phyloP scores from a whole-genome alignment of 129 eudicot genomes.

The Pittosporum tobira region DNA sequence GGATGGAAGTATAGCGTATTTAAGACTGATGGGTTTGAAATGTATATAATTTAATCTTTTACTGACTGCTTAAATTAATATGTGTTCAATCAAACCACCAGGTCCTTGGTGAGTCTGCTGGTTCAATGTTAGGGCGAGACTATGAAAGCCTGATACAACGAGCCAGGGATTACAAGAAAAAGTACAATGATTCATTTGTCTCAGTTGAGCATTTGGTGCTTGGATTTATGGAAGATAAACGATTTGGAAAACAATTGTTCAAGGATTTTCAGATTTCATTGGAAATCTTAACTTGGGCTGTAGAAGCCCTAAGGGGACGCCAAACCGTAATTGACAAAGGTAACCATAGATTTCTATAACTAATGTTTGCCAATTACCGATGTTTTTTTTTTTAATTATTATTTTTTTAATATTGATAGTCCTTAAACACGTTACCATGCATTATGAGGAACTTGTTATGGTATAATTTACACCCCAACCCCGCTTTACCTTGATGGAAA shows the following conservation, averaged over 20 bases:
- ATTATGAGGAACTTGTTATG: neutral
- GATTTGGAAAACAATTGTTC: slow-evolving; percentile 83
- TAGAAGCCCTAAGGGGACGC: slow-evolving; percentile 79
- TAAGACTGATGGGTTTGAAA: too few relatives aligned
- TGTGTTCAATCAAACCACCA: slow-evolving; percentile 18
- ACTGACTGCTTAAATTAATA: neutral
- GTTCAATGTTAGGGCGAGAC: slow-evolving; percentile 92
- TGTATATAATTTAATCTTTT: too few relatives aligned
- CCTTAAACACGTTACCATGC: neutral
- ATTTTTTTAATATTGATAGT: too few relatives aligned
- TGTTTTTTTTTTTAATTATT: too few relatives aligned
- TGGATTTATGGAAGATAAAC: slow-evolving; percentile 66
- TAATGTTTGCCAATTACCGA: neutral
- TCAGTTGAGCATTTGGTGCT: slow-evolving; percentile 95
- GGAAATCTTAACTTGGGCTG: slow-evolving; percentile 50
- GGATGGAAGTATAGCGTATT: neutral
- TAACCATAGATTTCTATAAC: slow-evolving; percentile 4
- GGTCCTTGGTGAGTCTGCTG: slow-evolving; percentile 91
- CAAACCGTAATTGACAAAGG: slow-evolving; percentile 94
- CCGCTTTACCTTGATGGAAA: too few relatives aligned
- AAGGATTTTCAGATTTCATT: slow-evolving; percentile 65
- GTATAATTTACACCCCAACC: too few relatives aligned
- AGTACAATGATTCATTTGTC: slow-evolving; percentile 80
- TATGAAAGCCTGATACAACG: slow-evolving; percentile 70
- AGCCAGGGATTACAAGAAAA: slow-evolving; percentile 83